phyloP scores from a whole-genome alignment of 306 rosid species.

The Rubus idaeus region DNA sequence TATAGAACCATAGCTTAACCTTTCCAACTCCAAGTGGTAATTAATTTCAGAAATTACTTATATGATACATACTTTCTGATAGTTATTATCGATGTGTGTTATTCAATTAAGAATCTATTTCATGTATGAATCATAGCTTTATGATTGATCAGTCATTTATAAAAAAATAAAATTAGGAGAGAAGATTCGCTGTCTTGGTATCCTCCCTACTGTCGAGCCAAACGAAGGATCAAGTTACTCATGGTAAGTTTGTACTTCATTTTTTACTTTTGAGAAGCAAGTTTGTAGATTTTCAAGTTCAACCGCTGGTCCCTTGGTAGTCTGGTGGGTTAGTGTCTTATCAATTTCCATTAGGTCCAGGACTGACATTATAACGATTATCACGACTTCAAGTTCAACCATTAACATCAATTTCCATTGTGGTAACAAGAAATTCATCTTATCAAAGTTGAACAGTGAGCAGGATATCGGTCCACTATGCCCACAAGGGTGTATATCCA shows the following conservation, averaged over 20 bases:
- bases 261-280: neutral
- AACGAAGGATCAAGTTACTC: slow-evolving; percentile 83
- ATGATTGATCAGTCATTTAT: slow-evolving; percentile 12
- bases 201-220: slow-evolving; percentile 92
- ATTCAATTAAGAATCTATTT: slow-evolving; percentile 11
- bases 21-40: neutral
- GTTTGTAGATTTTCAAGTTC: neutral
- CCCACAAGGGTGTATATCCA: neutral
- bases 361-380: neutral
- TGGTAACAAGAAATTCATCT: neutral
- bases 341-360: neutral
- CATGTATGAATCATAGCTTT: slow-evolving; percentile 15
- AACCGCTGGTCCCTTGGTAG: neutral
- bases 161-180: slow-evolving; percentile 47
- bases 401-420: slow-evolving; percentile 1
- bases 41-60: neutral
- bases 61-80: slow-evolving; percentile 3
- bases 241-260: slow-evolving; percentile 45
- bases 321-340: neutral
- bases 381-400: neutral
- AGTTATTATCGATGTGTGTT: neutral
- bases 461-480: neutral
- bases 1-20: neutral
- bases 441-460: neutral
- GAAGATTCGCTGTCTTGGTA: slow-evolving; percentile 87